Percentiles rank a stretch among this genome's conserved stretches.
phyloP scores from a whole-genome alignment of 805 yeast species.

The Lachancea nothofagi region DNA sequence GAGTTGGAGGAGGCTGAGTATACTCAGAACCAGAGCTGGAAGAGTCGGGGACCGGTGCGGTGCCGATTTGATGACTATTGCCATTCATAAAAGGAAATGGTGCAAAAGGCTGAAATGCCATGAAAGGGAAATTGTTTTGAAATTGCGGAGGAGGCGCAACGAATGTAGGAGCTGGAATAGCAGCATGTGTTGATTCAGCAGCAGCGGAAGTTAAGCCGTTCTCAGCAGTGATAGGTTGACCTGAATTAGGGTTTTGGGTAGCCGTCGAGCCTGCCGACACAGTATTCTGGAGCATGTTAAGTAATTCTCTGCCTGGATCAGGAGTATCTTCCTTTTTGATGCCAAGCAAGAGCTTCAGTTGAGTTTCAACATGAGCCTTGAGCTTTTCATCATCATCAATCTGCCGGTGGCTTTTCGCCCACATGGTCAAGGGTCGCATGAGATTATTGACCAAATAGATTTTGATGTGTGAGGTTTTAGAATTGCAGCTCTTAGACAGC shows the following conservation, averaged over 20 bases:
- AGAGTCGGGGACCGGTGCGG: slow-evolving; percentile 10
- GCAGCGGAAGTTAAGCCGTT: not conserved
- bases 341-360: slow-evolving; percentile 60
- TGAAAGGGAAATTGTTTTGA: slow-evolving; percentile 15
- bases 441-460: slow-evolving; percentile 37
- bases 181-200: not conserved
- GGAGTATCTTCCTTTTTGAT: slow-evolving; percentile 37
- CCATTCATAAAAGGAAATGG: slow-evolving; percentile 32
- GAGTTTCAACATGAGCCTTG: slow-evolving; percentile 57
- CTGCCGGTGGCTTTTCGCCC: slow-evolving; percentile 51
- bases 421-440: slow-evolving; percentile 41
- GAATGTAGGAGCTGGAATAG: slow-evolving; percentile 6
- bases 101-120: slow-evolving; percentile 30
- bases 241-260: slow-evolving; percentile 10
- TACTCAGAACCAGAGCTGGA: slow-evolving; percentile 9
- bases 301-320: slow-evolving; percentile 75
- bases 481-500: slow-evolving; percentile 32
- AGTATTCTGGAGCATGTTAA: slow-evolving; percentile 53
- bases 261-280: slow-evolving; percentile 21
- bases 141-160: slow-evolving; percentile 9
- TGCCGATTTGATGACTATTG: slow-evolving; percentile 11
- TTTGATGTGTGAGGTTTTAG: slow-evolving; percentile 30
- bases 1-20: slow-evolving; percentile 14
- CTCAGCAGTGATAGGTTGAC: slow-evolving; percentile 17
- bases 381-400: slow-evolving; percentile 50